phyloP scores from a whole-genome alignment of 2,329 filamentous ascomycete species.

The Fusarium haematococcum region DNA sequence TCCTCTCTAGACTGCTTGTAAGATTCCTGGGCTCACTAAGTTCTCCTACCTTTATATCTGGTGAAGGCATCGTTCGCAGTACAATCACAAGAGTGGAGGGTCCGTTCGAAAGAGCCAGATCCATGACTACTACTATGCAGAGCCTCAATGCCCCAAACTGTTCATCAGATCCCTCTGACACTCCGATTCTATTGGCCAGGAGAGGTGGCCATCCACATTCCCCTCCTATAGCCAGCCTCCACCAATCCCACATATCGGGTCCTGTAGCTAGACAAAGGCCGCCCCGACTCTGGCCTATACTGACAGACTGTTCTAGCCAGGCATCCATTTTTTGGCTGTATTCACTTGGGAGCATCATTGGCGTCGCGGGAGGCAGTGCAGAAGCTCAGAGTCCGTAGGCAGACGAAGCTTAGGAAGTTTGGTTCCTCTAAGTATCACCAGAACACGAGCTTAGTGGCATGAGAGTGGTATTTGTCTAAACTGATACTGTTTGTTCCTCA shows the following conservation, averaged over 20 bases:
- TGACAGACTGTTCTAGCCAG: not conserved
- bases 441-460: not conserved
- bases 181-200: not conserved
- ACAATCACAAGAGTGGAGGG: not conserved
- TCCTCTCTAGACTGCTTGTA: not conserved
- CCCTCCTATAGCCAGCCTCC: not conserved
- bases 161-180: not conserved
- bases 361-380: not conserved
- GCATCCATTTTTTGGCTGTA: not conserved
- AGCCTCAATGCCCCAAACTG: not conserved
- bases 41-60: not conserved
- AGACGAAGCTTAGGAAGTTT: not conserved
- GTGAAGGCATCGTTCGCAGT: not conserved
- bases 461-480: not conserved
- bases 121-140: not conserved
- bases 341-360: not conserved
- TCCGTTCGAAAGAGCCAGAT: not conserved
- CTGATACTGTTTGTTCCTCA: not conserved
- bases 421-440: not conserved
- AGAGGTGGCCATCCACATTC: not conserved
- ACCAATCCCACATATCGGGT: not conserved
- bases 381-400: not conserved
- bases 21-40: not conserved
- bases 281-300: not conserved
- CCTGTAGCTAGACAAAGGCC: not conserved